Conservation (phyloP, 352 stramenopile species). For the Peronospora tabacina region DNA sequence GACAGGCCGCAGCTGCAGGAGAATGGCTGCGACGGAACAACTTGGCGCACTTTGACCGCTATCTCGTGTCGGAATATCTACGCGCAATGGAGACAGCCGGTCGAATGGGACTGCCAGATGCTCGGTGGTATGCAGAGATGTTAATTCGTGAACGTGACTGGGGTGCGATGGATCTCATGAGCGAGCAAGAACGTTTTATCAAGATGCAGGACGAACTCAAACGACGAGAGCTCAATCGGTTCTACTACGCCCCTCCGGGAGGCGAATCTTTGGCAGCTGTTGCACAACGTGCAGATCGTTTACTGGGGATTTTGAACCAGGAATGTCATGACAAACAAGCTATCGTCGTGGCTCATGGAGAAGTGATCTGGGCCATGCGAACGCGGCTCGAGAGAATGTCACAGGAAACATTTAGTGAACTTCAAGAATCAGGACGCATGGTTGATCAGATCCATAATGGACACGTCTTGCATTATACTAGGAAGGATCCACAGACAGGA, state of each 20-base stretch:
- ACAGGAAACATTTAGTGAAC: conserved; percentile 80
- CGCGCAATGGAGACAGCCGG: conserved; percentile 82
- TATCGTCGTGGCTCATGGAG: conserved; percentile 82
- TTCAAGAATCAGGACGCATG: conserved; percentile 78
- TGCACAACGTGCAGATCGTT: conserved; percentile 67
- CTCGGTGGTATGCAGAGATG: conserved; percentile 84
- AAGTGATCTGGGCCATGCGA: conserved; percentile 88
- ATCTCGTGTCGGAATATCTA: conserved; percentile 85
- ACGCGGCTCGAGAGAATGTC: conserved; percentile 84
- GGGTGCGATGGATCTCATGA: conserved; percentile 88
- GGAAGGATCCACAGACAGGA: conserved; percentile 58
- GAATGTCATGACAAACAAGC: conserved; percentile 70
- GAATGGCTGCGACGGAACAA: conserved; percentile 80
- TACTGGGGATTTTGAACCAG: conserved; percentile 74
- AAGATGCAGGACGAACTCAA: conserved; percentile 87
- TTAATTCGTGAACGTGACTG: conserved; percentile 85
- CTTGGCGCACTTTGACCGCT: conserved; percentile 71
- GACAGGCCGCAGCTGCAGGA: conserved; percentile 62
- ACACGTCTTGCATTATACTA: conserved; percentile 84
- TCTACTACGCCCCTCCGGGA: conserved; percentile 81
- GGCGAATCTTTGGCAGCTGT: conserved; percentile 79
- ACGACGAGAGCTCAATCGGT: conserved; percentile 71
- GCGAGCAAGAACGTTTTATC: conserved; percentile 73
- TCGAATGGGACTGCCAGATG: conserved; percentile 59
- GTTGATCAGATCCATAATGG: conserved; percentile 88